Conservation (phyloP, 2,329 filamentous ascomycete genomes). For the Aspergillus alliaceus region DNA sequence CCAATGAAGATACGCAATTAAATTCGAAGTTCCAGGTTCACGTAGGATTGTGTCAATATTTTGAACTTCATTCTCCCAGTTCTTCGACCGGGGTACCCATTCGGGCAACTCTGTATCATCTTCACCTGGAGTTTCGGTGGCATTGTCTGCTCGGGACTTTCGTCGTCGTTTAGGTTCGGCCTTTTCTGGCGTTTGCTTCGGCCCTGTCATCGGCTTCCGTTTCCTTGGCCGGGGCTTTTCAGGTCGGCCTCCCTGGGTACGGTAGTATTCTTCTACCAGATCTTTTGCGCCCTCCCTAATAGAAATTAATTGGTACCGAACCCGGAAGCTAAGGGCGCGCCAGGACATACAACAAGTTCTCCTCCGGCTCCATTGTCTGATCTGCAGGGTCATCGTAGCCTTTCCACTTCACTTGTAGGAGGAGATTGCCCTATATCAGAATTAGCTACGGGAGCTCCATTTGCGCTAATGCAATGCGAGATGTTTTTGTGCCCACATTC, state of each 20-base stretch:
- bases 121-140: slow-evolving; percentile 16
- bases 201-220: slow-evolving; percentile 34
- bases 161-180: slow-evolving; percentile 29
- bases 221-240: slow-evolving; percentile 30
- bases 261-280: slow-evolving; percentile 42
- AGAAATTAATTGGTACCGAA: slow-evolving; percentile 16
- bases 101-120: slow-evolving; percentile 13
- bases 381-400: slow-evolving; percentile 46
- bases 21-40: slow-evolving; percentile 29
- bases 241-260: slow-evolving; percentile 43
- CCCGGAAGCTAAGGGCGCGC: neutral
- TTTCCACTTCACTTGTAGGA: slow-evolving; percentile 49
- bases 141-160: slow-evolving; percentile 23
- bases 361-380: slow-evolving; percentile 48
- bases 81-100: slow-evolving; percentile 43
- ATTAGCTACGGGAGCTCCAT: slow-evolving; percentile 16
- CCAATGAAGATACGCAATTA: slow-evolving; percentile 45
- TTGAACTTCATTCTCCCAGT: slow-evolving; percentile 46
- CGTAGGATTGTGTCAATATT: slow-evolving; percentile 46
- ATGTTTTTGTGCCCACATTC: slow-evolving; percentile 30
- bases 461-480: neutral
- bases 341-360: slow-evolving; percentile 40
- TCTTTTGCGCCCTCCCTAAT: slow-evolving; percentile 41
- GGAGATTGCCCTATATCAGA: slow-evolving; percentile 34
- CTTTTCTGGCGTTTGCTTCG: slow-evolving; percentile 25